Evolutionary conservation across 768 basidiomycete genomes (phyloP).

Genomic region (Trametes villosa): DNA sequence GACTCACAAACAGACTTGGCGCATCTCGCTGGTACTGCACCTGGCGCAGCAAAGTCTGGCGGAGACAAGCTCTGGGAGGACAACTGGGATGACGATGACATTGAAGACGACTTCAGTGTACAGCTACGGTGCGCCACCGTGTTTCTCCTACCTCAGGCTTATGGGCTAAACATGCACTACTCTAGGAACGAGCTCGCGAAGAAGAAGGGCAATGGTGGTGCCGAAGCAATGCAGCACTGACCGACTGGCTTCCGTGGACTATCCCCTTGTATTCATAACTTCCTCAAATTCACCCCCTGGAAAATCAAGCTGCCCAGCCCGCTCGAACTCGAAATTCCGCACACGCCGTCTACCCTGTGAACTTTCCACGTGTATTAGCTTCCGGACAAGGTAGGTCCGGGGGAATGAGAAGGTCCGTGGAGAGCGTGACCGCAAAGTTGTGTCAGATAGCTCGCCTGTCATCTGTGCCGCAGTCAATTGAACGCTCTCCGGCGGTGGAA

Average conservation of each 20-base stretch:
- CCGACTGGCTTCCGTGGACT: neutral
- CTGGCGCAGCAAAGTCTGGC: constrained; percentile 76
- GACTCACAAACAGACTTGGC: constrained; percentile 83
- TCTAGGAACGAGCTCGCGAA: constrained; percentile 33
- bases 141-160: neutral
- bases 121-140: constrained; percentile 78
- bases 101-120: constrained; percentile 96
- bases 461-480: neutral
- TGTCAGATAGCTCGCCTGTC: neutral
- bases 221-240: constrained; percentile 37
- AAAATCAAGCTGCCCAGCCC: too few relatives aligned
- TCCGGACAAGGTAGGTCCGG: neutral
- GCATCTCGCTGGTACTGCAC: constrained; percentile 72
- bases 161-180: neutral
- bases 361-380: too few relatives aligned
- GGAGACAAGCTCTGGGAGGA: constrained; percentile 98
- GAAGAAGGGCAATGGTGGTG: constrained; percentile 29
- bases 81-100: constrained; percentile 99
- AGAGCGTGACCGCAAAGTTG: neutral
- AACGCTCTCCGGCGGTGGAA: neutral
- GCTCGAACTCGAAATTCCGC: too few relatives aligned
- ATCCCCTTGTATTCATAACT: too few relatives aligned
- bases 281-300: too few relatives aligned
- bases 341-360: too few relatives aligned
- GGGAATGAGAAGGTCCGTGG: neutral